Evolutionary conservation across 2,329 filamentous ascomycete species (phyloP).

Genomic region (Colletotrichum tropicicola): DNA sequence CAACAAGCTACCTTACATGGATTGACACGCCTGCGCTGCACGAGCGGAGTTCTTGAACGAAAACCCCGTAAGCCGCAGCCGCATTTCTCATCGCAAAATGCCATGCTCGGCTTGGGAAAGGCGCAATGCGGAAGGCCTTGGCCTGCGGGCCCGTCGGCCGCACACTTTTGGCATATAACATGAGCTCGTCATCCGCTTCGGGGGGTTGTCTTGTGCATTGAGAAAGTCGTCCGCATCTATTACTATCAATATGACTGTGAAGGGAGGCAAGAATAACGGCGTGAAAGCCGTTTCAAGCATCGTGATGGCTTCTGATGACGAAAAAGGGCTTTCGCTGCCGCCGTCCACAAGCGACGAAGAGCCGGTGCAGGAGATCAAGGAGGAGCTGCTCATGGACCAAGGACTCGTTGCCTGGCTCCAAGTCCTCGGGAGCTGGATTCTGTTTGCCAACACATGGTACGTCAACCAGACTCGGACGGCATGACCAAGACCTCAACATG

Average conservation of each 20-base stretch:
- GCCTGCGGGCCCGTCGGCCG: neutral
- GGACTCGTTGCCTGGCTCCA: constrained; percentile 55
- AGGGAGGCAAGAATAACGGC: neutral
- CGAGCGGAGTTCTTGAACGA: neutral
- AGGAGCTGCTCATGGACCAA: constrained; percentile 34
- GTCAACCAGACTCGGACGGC: neutral
- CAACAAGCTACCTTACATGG: constrained; percentile 2
- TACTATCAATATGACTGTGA: neutral
- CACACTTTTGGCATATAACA: neutral
- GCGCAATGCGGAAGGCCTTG: neutral
- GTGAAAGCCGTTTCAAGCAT: neutral
- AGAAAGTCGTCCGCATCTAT: too few relatives aligned
- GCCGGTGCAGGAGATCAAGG: neutral
- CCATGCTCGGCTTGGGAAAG: constrained; percentile 3
- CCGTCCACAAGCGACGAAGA: neutral
- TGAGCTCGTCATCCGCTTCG: neutral
- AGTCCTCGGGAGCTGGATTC: constrained; percentile 54
- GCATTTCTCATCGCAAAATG: neutral
- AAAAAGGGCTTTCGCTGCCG: neutral
- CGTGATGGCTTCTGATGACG: neutral
- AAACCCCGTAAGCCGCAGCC: neutral
- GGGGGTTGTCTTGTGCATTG: too few relatives aligned
- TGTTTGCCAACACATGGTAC: constrained; percentile 57
- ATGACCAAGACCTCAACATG: too few relatives aligned
- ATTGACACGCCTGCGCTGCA: neutral